Evolutionary conservation across 768 basidiomycete genomes (phyloP).

Genomic region (Hypsizygus marmoreus): DNA sequence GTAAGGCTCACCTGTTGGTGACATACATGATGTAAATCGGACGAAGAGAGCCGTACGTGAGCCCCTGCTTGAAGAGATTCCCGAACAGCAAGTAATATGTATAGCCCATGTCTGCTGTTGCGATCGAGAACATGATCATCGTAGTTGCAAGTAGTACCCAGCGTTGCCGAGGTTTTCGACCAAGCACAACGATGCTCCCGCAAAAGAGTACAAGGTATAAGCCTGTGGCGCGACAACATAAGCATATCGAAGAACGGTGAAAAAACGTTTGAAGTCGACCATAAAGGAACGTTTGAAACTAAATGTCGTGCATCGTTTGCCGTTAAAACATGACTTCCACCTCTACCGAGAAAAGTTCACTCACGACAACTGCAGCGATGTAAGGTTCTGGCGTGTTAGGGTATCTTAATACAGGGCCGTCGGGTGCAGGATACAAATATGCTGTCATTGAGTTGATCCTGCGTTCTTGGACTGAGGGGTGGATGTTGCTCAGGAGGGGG

Average conservation of each 20-base stretch:
- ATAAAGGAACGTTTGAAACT: constrained; percentile 22
- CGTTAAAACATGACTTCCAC: neutral
- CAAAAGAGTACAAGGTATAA: constrained; percentile 14
- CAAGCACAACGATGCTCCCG: constrained; percentile 8
- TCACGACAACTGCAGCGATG: constrained; percentile 10
- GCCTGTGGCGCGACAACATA: too few relatives aligned
- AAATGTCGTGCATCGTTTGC: neutral
- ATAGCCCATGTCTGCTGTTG: constrained; percentile 18
- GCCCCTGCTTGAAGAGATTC: constrained; percentile 6
- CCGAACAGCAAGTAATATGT: constrained; percentile 13
- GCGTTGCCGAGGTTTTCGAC: constrained; percentile 1
- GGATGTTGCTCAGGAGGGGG: neutral
- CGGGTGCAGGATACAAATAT: constrained; percentile 8
- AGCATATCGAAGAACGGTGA: neutral
- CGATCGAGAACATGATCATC: constrained; percentile 14
- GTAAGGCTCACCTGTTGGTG: constrained; percentile 19
- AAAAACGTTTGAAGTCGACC: constrained; percentile 3
- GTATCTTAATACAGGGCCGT: constrained; percentile 8
- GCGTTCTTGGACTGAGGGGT: neutral
- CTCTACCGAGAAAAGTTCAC: neutral
- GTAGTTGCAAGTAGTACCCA: constrained; percentile 8
- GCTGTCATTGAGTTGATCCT: constrained; percentile 5
- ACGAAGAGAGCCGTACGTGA: constrained; percentile 13
- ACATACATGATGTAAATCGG: constrained; percentile 21
- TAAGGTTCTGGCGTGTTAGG: constrained; percentile 9